phyloP scores from a whole-genome alignment of 192 early-diverging fungal genomes.

The Chytriomyces sp. region DNA sequence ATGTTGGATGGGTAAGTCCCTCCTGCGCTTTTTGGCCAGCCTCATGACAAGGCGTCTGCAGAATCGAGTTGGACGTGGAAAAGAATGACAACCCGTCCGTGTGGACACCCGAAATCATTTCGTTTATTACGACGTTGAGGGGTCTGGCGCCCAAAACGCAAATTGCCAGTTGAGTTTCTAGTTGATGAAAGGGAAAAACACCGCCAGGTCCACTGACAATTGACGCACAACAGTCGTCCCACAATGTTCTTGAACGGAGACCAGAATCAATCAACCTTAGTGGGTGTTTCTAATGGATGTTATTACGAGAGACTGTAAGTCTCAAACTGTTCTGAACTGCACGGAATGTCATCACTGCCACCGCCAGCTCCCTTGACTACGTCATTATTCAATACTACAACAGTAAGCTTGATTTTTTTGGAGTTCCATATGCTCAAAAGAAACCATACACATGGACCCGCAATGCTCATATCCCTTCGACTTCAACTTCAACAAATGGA shows the following conservation, averaged over 20 bases:
- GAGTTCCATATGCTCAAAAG: no score
- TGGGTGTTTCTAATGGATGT: no score
- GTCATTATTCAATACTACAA: constrained; percentile 31
- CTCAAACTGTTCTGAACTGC: constrained; percentile 1
- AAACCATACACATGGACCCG: no score
- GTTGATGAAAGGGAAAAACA: no score
- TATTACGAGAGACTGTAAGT: no score
- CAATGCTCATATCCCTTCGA: constrained; percentile 19
- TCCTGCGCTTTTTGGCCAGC: no score
- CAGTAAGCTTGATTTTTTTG: no score
- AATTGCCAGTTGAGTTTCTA: neutral
- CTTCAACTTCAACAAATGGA: constrained; percentile 27
- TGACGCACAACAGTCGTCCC: constrained; percentile 20
- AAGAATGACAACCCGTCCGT: constrained; percentile 16
- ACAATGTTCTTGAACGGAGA: constrained; percentile 29
- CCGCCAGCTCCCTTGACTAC: constrained; percentile 12
- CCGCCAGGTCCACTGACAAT: no score
- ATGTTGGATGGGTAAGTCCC: constrained; percentile 23
- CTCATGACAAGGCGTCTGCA: no score
- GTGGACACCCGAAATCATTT: constrained; percentile 16
- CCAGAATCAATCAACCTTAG: neutral
- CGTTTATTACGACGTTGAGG: neutral
- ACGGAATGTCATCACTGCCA: constrained; percentile 1
- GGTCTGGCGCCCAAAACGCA: neutral
- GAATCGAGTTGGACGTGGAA: constrained; percentile 23